Evolutionary conservation across 768 basidiomycete genomes (phyloP), one percentile per base, ranked within the genome.

Genomic region (Grammothele lineata): DNA sequence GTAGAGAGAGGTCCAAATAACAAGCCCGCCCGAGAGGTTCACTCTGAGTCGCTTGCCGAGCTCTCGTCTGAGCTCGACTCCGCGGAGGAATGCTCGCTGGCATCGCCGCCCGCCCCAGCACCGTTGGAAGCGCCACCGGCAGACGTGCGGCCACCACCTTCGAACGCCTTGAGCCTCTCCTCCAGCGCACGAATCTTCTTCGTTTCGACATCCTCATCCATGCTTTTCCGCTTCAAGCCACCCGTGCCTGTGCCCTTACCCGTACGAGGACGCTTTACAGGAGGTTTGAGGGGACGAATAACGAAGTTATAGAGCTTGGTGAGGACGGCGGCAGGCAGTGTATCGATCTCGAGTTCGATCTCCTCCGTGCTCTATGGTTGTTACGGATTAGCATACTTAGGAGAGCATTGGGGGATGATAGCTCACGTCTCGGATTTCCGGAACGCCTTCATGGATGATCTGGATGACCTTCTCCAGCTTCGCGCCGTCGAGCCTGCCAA

Each of bases 321-420:
- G 43, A 97, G 80, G 37, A 96, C 94, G 24, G 78, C 66, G 6
- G 88, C 75, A 40, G 96, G 94, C 25, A 99, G 73, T 33, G 82
- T 72, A 62, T 98, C 96, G 61, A 99, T 98, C 68, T 99, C 96
- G 35, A 99, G 80, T 66, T 99, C 96, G 60, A 99, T 97, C 71
- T 99, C 96, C 67, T 97, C 92, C 37, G 87, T 88, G 66, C 90
- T 92, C 90, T 92, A 71, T 22, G 44, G 8, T 7, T 30, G n/a
- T n/a, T n/a, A 19, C 38, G 49, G 47, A 49, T 24, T n/a, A 24
- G 50, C 35, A 17, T 51, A 25, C 45, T 30, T 27, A 36, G 23
- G 26, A 18, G 7, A 21, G 26, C 6, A 1, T 7, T 21, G 11
- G 26, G 1, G 21, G 4, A 39, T 4, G 22, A 42, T 10, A 5